Conservation (phyloP, 1,284 basidiomycete genomes). For the Cutaneotrichosporon cavernicola region DNA sequence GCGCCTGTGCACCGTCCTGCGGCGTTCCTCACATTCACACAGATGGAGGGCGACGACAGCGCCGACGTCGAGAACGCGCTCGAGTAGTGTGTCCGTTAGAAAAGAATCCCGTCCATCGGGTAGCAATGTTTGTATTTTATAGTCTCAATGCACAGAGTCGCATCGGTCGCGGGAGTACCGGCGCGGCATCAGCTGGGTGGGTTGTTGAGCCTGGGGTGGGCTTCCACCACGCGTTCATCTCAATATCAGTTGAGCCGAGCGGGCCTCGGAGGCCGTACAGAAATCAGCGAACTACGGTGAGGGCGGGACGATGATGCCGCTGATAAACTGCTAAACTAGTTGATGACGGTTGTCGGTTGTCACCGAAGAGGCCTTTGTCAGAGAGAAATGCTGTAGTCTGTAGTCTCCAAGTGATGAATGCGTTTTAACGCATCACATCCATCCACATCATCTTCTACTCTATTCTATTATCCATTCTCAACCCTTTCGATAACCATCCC, state of each 20-base stretch:
- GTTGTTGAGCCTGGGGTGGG: too few species aligned
- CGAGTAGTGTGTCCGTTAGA: slow-evolving; percentile 31
- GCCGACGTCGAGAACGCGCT: slow-evolving; percentile 79
- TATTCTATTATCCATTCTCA: neutral
- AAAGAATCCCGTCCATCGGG: neutral
- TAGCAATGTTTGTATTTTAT: slow-evolving; percentile 17
- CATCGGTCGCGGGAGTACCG: neutral
- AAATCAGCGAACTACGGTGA: neutral
- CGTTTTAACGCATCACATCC: neutral
- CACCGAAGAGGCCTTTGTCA: neutral
- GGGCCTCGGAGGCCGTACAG: neutral
- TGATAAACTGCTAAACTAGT: slow-evolving; percentile 10
- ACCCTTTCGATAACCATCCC: neutral
- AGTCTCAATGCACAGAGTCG: slow-evolving; percentile 9
- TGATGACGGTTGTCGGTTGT: neutral
- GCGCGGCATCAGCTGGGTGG: too few species aligned
- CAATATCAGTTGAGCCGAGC: neutral
- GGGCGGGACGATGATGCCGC: neutral
- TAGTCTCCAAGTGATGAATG: too few species aligned
- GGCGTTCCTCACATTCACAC: slow-evolving; percentile 88
- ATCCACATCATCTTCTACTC: neutral
- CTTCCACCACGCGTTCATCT: too few species aligned
- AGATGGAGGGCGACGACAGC: slow-evolving; percentile 75
- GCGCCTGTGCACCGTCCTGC: slow-evolving; percentile 86
- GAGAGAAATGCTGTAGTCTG: too few species aligned